Base-by-base conservation (phyloP, 306 rosid genomes). In the Adenanthera pavonina region DNA sequence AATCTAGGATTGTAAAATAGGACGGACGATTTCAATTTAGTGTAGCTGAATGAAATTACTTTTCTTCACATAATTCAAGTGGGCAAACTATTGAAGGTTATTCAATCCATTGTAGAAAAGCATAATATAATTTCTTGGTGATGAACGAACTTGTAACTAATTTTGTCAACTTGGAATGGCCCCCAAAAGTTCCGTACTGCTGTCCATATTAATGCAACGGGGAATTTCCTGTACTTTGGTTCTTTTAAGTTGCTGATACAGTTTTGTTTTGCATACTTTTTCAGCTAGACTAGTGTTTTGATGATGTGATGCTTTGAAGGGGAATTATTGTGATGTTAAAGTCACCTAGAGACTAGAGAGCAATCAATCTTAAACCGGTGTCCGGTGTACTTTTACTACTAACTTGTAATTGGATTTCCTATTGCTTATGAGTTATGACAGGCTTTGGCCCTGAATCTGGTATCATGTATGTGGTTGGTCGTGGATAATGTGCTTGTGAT, bases 221-320 rank as follows among this genome's bases (percentile, higher is more conserved):
- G 48, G 70, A 40, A 53, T 78, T 51, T 78, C 71, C 54, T 77
- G 73, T 72, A 17, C n/a, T 64, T 52, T 80, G 71, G n/a, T 20
- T 70, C 35, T 43, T 25, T n/a, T 35, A 38, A 15, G 46, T 33
- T 14, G 76, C 62, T 34, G 46, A 25, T 20, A 46, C 11, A 69
- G 17, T 49, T 43, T 12, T 46, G 53, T 69, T 61, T 3, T 30
- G 41, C 30, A 61, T 61, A 30, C 17, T 61, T 61, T 12, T 61
- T 61, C 17, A 11, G 41, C 8, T 66, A 66, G 2, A 62, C 43
- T 25, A 19, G n/a, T 19, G 38, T 69, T 69, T 44, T 44, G 2
- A 44, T 20, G 38, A 44, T 43, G 33, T 19, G 7, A 43, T 43
- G 15, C 48, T 64, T 64, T 57, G 35, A 57, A 40, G 51, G 34